phyloP scores from a whole-genome alignment of 352 stramenopile genomes.

The Globisporangium takayamanum region DNA sequence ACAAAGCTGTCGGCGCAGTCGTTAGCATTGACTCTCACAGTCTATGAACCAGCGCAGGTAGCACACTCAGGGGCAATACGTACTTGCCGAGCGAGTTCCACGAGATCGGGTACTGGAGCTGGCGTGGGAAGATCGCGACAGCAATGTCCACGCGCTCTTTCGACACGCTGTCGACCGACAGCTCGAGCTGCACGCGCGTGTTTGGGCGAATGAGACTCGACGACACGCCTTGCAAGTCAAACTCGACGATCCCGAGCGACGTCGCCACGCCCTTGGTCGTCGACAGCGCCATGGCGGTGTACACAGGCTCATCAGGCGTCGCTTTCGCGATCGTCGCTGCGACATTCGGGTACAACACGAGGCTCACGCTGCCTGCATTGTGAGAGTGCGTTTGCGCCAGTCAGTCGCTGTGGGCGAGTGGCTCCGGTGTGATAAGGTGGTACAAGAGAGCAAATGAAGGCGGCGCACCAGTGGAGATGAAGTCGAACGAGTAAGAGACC shows the following conservation, averaged over 20 bases:
- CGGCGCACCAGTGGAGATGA: slow-evolving; percentile 47
- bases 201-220: slow-evolving; percentile 52
- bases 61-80: slow-evolving; percentile 6
- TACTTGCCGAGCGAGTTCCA: slow-evolving; percentile 52
- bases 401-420: no score
- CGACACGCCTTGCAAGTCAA: slow-evolving; percentile 58
- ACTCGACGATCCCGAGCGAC: slow-evolving; percentile 68
- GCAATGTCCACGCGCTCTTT: slow-evolving; percentile 43
- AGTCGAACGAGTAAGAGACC: slow-evolving; percentile 81
- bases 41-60: no score
- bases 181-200: slow-evolving; percentile 61
- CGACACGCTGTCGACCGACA: slow-evolving; percentile 57
- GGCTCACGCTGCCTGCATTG: slow-evolving; percentile 26
- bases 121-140: slow-evolving; percentile 32
- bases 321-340: slow-evolving; percentile 49
- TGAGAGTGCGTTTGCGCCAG: no score
- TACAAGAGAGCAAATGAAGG: no score
- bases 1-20: slow-evolving; percentile 14
- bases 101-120: slow-evolving; percentile 51
- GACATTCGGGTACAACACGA: slow-evolving; percentile 57
- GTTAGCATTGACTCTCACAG: no score
- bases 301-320: slow-evolving; percentile 32
- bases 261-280: slow-evolving; percentile 32
- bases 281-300: slow-evolving; percentile 52
- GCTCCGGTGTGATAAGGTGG: no score